phyloP scores from a whole-genome alignment of 192 early-diverging fungal species.

The Coemansia sp. region DNA sequence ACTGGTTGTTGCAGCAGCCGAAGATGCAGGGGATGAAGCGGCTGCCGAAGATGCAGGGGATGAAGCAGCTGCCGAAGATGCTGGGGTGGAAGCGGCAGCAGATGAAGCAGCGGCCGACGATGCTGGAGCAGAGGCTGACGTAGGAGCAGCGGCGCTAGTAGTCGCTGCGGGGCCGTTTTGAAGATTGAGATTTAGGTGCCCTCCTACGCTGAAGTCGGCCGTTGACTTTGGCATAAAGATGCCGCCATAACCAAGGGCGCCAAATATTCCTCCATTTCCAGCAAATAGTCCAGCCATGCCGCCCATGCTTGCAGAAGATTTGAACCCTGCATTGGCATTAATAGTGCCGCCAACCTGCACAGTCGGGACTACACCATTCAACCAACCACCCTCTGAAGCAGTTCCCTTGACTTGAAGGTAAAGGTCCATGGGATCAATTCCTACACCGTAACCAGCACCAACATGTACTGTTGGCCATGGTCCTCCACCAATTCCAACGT shows the following conservation, averaged over 20 bases:
- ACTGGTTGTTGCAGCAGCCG: no score
- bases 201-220: constrained; percentile 5
- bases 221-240: constrained; percentile 17
- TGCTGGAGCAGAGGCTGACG: neutral
- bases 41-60: no score
- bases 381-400: constrained; percentile 20
- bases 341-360: constrained; percentile 2
- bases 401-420: constrained; percentile 9
- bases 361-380: constrained; percentile 11
- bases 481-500: constrained; percentile 16
- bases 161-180: constrained; percentile 6
- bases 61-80: no score
- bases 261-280: constrained; percentile 2
- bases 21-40: no score
- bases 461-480: constrained; percentile 3
- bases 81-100: no score
- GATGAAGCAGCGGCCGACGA: no score
- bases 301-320: no score
- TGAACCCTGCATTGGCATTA: constrained; percentile 6
- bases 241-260: constrained; percentile 18
- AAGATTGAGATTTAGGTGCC: constrained; percentile 6
- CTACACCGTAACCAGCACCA: constrained; percentile 6
- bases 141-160: neutral
- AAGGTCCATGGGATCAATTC: constrained; percentile 8
- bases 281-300: no score